phyloP scores from a whole-genome alignment of 2,329 filamentous ascomycete species.

The Penicillium italicum region DNA sequence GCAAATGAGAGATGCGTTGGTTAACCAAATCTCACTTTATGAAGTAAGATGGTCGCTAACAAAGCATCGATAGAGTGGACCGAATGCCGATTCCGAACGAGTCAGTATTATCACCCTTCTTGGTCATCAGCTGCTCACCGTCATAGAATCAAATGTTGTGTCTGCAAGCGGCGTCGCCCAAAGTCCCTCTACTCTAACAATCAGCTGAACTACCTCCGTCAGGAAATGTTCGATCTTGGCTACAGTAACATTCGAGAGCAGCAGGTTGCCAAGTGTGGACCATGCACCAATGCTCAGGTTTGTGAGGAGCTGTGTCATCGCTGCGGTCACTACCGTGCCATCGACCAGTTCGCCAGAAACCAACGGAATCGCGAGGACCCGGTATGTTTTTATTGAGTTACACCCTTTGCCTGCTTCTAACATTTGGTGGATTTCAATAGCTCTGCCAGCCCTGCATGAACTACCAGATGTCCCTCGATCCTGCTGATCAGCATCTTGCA shows the following conservation, averaged over 20 bases:
- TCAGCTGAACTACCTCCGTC: constrained; percentile 4
- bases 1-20: not conserved
- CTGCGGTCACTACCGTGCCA: constrained; percentile 3
- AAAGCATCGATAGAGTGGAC: not conserved
- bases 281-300: not conserved
- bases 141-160: constrained; percentile 5
- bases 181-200: not conserved
- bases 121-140: not conserved
- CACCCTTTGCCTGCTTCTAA: not conserved
- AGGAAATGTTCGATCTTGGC: not conserved
- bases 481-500: not conserved
- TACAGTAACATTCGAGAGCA: not conserved
- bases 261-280: constrained; percentile 3
- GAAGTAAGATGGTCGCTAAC: not conserved
- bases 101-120: not conserved
- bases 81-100: not conserved
- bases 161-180: constrained; percentile 2
- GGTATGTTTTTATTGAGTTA: not conserved
- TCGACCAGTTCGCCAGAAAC: constrained; percentile 5
- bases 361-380: constrained; percentile 4
- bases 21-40: not conserved
- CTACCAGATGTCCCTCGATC: constrained; percentile 8
- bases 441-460: constrained; percentile 10
- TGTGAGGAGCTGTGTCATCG: constrained; percentile 1
- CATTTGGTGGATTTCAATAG: not conserved